Base-by-base conservation (phyloP, 2,329 filamentous ascomycete genomes). In the Lecanosticta acicola region DNA sequence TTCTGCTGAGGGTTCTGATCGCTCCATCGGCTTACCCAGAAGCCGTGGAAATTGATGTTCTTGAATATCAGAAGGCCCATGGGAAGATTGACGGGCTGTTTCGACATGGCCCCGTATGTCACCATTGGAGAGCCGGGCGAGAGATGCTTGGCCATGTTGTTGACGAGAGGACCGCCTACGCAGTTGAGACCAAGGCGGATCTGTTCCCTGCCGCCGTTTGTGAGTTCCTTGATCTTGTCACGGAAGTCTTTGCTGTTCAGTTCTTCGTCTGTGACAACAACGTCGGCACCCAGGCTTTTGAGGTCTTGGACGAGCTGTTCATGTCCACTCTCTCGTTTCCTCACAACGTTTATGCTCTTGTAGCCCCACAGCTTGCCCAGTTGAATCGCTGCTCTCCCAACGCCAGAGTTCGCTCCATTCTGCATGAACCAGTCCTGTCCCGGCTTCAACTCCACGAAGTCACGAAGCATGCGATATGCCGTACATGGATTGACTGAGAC, bases 31-130 rank as follows among this genome's bases (percentile, higher is more conserved):
- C 85, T 93, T 18, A 97, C 81, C 93, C 93, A 98, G 68, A 97
- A 98, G 3, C 93, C 94, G 51, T 87, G 78, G 62, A 96, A 94
- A 41, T 80, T 77, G 42, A 97, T 76, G 58, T 97, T 82, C 68
- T 91, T 93, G 73, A 98, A 98, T 59, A 98, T 98, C 49, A 97
- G 73, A 56, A 94, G 73, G 0, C 85, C 86, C 0, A 90, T 85
- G 0, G 91, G 88, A 50, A 97, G 69, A 4, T 78, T 75, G 19
- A 96, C 77, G 0, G 91, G 90, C 71, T 94, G 84, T 65, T 85
- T 86, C 26, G 86, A 82, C 93, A 98, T 98, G 41, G 87, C 91
- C 19, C 93, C 93, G 64, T 98, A 98, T 3, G 91, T 95, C 18
- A 98, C 88, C 67, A 97, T 74, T 46, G 84, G 83, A 1, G 79